A percentile compares a stretch with the other conserved stretches of the same genome.
These are phyloP conservation scores for Globisporangium apiculatum DNA, from an alignment of 352 stramenopile species.

Conservation along the genomic window DNA sequence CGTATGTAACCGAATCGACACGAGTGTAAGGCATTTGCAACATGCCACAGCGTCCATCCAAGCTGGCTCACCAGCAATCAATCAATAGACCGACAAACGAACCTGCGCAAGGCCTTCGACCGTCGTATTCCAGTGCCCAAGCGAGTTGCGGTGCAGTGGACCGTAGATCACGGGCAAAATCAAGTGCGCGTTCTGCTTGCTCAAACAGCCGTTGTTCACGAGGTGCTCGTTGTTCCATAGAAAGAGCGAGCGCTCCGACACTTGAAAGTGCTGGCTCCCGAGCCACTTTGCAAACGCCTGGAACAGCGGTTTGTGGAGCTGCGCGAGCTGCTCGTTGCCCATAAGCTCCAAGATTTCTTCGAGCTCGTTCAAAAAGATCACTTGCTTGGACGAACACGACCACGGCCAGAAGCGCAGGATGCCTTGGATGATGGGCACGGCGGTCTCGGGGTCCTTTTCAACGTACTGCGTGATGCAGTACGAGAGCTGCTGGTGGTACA, in stretches of 20 bases:
- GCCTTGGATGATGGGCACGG: conserved; percentile 91
- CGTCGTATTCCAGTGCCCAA: conserved; percentile 96
- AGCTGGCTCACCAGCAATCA: no score
- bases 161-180: conserved; percentile 95
- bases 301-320: conserved; percentile 80
- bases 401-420: conserved; percentile 96
- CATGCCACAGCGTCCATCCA: no score
- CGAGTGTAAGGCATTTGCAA: background rate
- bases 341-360: conserved; percentile 98
- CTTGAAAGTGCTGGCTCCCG: conserved; percentile 94
- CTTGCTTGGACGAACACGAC: conserved; percentile 92
- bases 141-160: conserved; percentile 79
- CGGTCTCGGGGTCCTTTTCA: conserved; percentile 98
- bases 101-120: conserved; percentile 92
- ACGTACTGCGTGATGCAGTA: conserved; percentile 99
- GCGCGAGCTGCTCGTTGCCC: conserved; percentile 65
- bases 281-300: conserved; percentile 84
- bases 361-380: conserved; percentile 97
- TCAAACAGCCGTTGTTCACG: conserved; percentile 93
- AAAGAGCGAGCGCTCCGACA: conserved; percentile 95
- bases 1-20: conserved; percentile 4
- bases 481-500: conserved; percentile 98
- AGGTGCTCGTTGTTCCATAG: conserved; percentile 99
- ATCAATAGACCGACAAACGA: conserved; percentile 1
- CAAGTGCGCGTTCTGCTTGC: conserved; percentile 88